A percentile compares a stretch with the other conserved stretches of the same genome.
Conservation (phyloP, 495 filamentous ascomycete genomes). For the Xylaria longipes region DNA sequence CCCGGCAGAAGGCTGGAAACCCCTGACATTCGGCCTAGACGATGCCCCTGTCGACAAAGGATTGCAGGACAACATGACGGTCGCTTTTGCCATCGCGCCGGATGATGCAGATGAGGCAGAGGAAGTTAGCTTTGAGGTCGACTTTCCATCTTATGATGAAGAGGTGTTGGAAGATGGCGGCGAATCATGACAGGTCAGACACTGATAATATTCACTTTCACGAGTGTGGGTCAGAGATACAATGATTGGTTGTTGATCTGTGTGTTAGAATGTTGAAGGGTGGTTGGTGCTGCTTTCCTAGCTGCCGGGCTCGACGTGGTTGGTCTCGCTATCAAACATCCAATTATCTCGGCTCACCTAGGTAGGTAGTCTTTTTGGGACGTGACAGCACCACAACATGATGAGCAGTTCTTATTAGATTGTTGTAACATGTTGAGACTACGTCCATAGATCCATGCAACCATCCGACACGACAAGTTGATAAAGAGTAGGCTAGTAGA, state of each 20-base stretch:
- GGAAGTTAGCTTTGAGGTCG: constrained; percentile 68
- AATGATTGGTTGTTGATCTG: not conserved
- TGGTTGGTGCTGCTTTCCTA: not conserved
- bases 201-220: not conserved
- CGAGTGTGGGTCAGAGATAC: not conserved
- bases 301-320: not conserved
- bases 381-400: not conserved
- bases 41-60: constrained; percentile 48
- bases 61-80: constrained; percentile 60
- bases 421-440: constrained; percentile 4
- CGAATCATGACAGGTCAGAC: constrained; percentile 9
- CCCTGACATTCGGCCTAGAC: constrained; percentile 39
- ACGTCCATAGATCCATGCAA: not conserved
- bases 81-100: constrained; percentile 73
- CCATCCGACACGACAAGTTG: not conserved
- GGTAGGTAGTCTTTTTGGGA: too few relatives aligned
- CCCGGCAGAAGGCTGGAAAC: constrained; percentile 49
- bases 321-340: not conserved
- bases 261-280: not conserved
- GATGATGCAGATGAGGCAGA: constrained; percentile 53
- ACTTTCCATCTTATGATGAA: constrained; percentile 64
- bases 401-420: not conserved
- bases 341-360: too few relatives aligned
- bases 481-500: not conserved
- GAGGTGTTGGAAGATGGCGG: constrained; percentile 22